phyloP scores from a whole-genome alignment of 2,329 filamentous ascomycete species.

The Colletotrichum cuscutae region DNA sequence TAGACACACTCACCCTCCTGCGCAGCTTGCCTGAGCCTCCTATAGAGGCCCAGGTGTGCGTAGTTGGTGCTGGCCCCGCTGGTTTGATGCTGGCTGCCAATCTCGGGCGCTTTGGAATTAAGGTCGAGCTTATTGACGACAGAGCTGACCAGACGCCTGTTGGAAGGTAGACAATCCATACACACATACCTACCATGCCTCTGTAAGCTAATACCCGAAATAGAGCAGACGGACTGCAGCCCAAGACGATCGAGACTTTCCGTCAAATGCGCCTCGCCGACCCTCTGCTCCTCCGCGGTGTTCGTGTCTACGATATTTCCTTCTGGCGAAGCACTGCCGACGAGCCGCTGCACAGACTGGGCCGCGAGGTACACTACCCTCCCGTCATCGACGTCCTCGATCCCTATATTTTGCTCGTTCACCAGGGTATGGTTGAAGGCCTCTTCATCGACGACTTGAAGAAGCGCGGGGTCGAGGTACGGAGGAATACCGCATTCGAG shows the following conservation, averaged over 20 bases:
- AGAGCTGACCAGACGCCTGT: conserved; percentile 74
- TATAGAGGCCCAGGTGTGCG: conserved; percentile 58
- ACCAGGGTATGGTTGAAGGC: conserved; percentile 81
- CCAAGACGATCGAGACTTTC: conserved; percentile 82
- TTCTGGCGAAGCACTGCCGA: conserved; percentile 72
- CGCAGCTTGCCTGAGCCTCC: conserved; percentile 60
- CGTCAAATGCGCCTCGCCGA: conserved; percentile 80
- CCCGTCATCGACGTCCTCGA: conserved; percentile 67
- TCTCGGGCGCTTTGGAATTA: conserved; percentile 73
- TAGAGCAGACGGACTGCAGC: conserved; percentile 78
- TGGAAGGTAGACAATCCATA: conserved; percentile 55
- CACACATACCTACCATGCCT: neutral
- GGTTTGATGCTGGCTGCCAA: conserved; percentile 65
- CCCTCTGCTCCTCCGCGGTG: conserved; percentile 71
- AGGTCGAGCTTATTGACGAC: conserved; percentile 74
- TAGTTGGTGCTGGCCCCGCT: conserved; percentile 66
- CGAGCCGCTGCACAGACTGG: conserved; percentile 67
- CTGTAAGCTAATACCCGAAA: conserved; percentile 13
- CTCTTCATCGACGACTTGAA: conserved; percentile 76
- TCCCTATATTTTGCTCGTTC: conserved; percentile 68
- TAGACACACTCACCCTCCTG: conserved; percentile 59
- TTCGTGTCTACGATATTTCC: conserved; percentile 78
- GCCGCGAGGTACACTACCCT: conserved; percentile 76
- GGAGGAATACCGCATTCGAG: conserved; percentile 72
- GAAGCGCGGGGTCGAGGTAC: conserved; percentile 71